These are phyloP conservation scores for Skeletonema marinoi DNA, from an alignment of 108 stramenopile genomes.

Conservation along the genomic window DNA sequence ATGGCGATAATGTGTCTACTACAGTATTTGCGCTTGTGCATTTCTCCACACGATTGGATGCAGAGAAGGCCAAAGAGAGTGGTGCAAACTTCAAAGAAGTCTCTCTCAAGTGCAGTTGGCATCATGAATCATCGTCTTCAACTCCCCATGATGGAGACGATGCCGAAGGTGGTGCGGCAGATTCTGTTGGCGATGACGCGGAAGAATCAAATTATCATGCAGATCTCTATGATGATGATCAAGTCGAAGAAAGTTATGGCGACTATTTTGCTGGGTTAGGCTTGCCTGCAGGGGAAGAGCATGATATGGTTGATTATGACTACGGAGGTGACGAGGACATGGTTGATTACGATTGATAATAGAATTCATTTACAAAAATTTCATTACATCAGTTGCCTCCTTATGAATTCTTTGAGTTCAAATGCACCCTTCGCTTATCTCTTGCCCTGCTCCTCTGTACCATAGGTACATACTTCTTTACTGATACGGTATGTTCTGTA, in stretches of 20 bases:
- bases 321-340: slow-evolving; percentile 14
- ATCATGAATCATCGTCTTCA: slow-evolving; percentile 5
- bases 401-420: no score
- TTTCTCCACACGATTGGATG: slow-evolving; percentile 28
- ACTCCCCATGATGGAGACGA: not conserved
- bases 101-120: slow-evolving; percentile 23
- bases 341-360: slow-evolving; percentile 17
- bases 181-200: not conserved
- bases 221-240: slow-evolving; percentile 6
- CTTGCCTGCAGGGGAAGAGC: not conserved
- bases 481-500: not conserved
- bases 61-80: slow-evolving; percentile 30
- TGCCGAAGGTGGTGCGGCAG: not conserved
- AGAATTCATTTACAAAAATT: not conserved
- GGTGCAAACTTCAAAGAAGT: slow-evolving; percentile 11
- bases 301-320: slow-evolving; percentile 5
- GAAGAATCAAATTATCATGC: slow-evolving; percentile 7
- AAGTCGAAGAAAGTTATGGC: slow-evolving; percentile 3
- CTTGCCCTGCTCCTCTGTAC: no score
- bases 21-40: slow-evolving; percentile 5
- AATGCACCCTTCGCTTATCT: no score
- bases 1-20: not conserved
- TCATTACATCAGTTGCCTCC: not conserved
- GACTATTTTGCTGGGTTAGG: not conserved
- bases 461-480: not conserved